Base-by-base conservation (phyloP, 192 early-diverging fungal genomes). In the Coemansia javaensis region DNA sequence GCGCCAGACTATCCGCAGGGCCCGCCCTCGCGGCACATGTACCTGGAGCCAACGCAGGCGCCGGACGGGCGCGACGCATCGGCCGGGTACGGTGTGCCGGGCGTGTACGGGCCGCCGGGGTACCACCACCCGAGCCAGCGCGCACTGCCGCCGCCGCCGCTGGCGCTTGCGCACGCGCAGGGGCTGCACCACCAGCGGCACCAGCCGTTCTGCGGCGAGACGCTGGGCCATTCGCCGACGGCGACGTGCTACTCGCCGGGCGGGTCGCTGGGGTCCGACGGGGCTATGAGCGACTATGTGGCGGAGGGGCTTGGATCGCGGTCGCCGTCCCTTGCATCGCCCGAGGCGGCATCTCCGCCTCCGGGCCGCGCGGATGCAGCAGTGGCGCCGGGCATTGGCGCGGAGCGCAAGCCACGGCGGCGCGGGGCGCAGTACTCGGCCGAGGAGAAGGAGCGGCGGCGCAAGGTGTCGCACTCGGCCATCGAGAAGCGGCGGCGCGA, bases 401-500 rank as follows among this genome's bases (percentile, higher is more conserved):
- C n/a, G n/a, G n/a, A n/a, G 24, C 28, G 28, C 40, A 45, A 45
- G 55, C 23, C 35, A 28, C 33, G 49, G 48, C 49, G 51, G 35
- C 66, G 66, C 7, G 66, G 66, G 5, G 54, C 66, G 5, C 32
- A 45, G 32, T 58, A 50, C 40, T 58, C 63, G 10, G 76, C 76
- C 6, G 76, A 77, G 20, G 69, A 77, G 35, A 76, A 83, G 35
- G 87, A 91, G 43, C 56, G 81, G 49, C 79, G 81, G 47, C 82
- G 91, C 45, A 91, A 91, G 54, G 83, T 87, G 9, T 89, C 90
- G 0, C 91, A 94, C 41, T 89, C 86, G 24, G 87, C 86, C 1
- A 92, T 94, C 24, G 91, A 94, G 57, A 79, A 88, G 24, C 80
- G 89, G 30, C 82, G 91, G 36, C 85, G 91, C 20, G 91, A 94